Base-by-base conservation (phyloP, 352 stramenopile species). In the Pythium utonaiense region DNA sequence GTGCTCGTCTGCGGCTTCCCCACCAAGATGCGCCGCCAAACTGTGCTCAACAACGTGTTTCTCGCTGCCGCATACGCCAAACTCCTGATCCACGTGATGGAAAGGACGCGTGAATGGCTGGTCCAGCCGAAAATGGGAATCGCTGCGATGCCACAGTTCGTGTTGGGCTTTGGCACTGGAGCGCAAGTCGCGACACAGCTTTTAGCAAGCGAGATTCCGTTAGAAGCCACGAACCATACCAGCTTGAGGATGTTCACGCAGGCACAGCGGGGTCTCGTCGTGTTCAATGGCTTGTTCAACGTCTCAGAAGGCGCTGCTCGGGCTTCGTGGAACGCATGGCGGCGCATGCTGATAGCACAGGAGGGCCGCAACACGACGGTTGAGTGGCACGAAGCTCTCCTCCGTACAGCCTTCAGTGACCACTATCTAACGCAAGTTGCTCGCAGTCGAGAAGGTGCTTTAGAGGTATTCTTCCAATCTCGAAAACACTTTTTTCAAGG, bases 111-210 rank as follows among this genome's bases (percentile, higher is more conserved):
- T 1, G 80, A 89, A 34, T 93, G 83, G 81, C 77, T 88, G n/a
- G 69, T 80, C 16, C 81, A 93, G 58, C 83, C 83, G 9, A 91
- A 88, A 31, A n/a, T 79, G 19, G 83, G 81, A 4, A 28, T 84
- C 12, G 83, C 69, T 6, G 80, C 71, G 5, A 70, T 90, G 7
- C 70, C 81, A 10, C 80, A 93, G 64, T 88, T 86, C 55, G 62
- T 91, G 10, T 17, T 90, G 47, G 77, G 67, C 1, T 86, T 91
- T 57, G 83, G 83, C 3, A 83, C 78, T 2, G 80, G 83, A 17
- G 79, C 62, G 3, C 71, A 67, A 10, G 67, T 75, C 10, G 83
- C 77, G 7, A 40, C 88, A 6, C 74, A 83, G 22, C 53, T 91
- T 1, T 63, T 90, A 7, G 54, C 69, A 1, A 74, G 70, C 21